Evolutionary conservation across 2,329 filamentous ascomycete genomes (phyloP).

Genomic region (Alternaria angustiovoidea): DNA sequence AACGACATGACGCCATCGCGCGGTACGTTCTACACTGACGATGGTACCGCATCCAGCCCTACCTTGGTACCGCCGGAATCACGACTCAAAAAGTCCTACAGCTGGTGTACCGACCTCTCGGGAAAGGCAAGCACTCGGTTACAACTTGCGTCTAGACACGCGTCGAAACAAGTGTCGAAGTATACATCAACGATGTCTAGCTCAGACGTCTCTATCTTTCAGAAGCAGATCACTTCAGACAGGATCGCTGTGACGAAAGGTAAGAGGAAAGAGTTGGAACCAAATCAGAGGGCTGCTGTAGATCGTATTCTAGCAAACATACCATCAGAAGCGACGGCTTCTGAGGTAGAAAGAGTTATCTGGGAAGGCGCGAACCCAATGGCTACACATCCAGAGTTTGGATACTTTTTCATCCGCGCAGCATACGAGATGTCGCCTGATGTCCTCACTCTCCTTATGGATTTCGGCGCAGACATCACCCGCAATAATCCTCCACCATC

Average conservation of each 20-base stretch:
- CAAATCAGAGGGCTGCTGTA: conserved; percentile 35
- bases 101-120: conserved; percentile 34
- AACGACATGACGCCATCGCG: conserved; percentile 28
- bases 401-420: conserved; percentile 39
- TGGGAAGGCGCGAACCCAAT: conserved; percentile 45
- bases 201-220: conserved; percentile 38
- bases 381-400: conserved; percentile 40
- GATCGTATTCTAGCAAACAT: conserved; percentile 43
- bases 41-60: conserved; percentile 31
- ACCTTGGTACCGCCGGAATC: conserved; percentile 29
- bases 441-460: conserved; percentile 34
- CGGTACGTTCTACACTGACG: conserved; percentile 44
- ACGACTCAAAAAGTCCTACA: conserved; percentile 29
- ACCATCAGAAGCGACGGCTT: conserved; percentile 28
- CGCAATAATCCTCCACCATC: conserved; percentile 21
- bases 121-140: conserved; percentile 21
- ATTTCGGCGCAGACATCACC: conserved; percentile 44
- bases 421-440: conserved; percentile 37
- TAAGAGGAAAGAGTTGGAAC: conserved; percentile 34
- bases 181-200: conserved; percentile 34
- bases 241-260: conserved; percentile 40
- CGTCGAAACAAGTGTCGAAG: conserved; percentile 18
- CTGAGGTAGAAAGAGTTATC: conserved; percentile 39
- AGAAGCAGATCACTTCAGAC: conserved; percentile 37
- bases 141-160: conserved; percentile 9